Base-by-base conservation (phyloP, 2,329 filamentous ascomycete genomes). In the Fusarium pseudonygamai region DNA sequence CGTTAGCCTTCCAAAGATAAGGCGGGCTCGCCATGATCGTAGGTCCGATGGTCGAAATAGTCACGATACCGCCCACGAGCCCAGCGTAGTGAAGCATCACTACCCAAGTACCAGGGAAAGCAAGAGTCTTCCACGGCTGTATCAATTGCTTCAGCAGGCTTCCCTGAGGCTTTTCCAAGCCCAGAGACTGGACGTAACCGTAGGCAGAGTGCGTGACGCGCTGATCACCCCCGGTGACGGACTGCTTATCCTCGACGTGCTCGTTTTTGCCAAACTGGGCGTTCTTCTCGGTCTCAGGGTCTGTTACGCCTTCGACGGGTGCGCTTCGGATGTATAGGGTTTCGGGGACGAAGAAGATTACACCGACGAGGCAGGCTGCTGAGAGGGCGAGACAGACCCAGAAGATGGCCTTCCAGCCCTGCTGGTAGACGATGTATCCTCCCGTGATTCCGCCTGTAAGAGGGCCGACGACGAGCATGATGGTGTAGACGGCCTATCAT, bases 1-100 rank as follows among this genome's bases (percentile, higher is more conserved):
- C 72, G 20, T 82, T 78, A 1, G 62, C 61, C 0, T 80, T 80
- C 82, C 81, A 83, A 1, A 77, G 61, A 59, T 83, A 83, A 0
- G 82, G 82, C 0, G 79, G 79, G 2, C 55, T 49, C 1, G 70
- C 64, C 4, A 84, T 75, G 0, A 82, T 30, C 30, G 80, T 72
- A 0, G 82, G 78, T 0, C 81, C 82, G 1, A 83, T 76, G 4
- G 79, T 80, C 0, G 81, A 82, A 6, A 83, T 79, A 2, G 81
- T 79, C 3, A 82, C 78, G 6, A 81, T 77, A 6, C 78, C 79
- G 6, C 82, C 82, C 1, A 83, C 80, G 0, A 84, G 73, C 0
- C 81, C 80, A 15, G 80, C 80, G 36, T 83, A 84, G 55, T 83
- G 81, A 6, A 82, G 64, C 77, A 80, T 83, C 3, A 82, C 79